A percentile compares a stretch with the other conserved stretches of the same genome.
Conservation (phyloP, 164 flowering plant species). For the Dillenia turbinata region DNA sequence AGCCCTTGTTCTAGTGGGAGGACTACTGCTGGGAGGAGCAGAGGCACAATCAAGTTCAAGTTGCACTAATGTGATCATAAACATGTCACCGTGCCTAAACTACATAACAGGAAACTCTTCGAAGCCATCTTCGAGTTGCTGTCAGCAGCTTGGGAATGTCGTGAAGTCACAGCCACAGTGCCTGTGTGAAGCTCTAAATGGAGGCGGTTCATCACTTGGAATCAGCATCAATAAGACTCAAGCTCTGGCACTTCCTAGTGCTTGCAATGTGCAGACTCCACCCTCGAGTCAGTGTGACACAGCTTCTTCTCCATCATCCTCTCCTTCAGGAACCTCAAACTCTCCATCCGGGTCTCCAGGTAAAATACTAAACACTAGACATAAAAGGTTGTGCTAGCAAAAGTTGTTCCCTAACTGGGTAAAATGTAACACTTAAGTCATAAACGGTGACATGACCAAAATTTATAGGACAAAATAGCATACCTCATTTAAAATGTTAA, state of each 20-base stretch:
- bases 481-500: neutral
- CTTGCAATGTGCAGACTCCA: slow-evolving; percentile 50
- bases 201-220: slow-evolving; percentile 27
- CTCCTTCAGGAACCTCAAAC: slow-evolving; percentile 9
- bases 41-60: slow-evolving; percentile 13
- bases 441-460: no score
- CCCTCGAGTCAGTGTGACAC: slow-evolving; percentile 40
- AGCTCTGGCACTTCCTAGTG: slow-evolving; percentile 41
- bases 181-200: slow-evolving; percentile 38
- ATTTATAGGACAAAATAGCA: no score
- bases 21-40: slow-evolving; percentile 3
- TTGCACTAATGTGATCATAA: slow-evolving; percentile 28
- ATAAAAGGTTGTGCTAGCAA: no score
- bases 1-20: no score
- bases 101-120: slow-evolving; percentile 45
- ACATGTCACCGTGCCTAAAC: slow-evolving; percentile 39
- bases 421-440: no score
- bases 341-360: slow-evolving; percentile 7
- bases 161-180: slow-evolving; percentile 39
- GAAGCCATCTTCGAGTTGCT: slow-evolving; percentile 44
- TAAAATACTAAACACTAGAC: neutral
- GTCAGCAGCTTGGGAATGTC: slow-evolving; percentile 35
- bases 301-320: slow-evolving; percentile 13
- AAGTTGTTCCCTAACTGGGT: no score
- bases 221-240: slow-evolving; percentile 42